Evolutionary conservation across 768 basidiomycete genomes (phyloP).

Genomic region (Calvatia gigantea): DNA sequence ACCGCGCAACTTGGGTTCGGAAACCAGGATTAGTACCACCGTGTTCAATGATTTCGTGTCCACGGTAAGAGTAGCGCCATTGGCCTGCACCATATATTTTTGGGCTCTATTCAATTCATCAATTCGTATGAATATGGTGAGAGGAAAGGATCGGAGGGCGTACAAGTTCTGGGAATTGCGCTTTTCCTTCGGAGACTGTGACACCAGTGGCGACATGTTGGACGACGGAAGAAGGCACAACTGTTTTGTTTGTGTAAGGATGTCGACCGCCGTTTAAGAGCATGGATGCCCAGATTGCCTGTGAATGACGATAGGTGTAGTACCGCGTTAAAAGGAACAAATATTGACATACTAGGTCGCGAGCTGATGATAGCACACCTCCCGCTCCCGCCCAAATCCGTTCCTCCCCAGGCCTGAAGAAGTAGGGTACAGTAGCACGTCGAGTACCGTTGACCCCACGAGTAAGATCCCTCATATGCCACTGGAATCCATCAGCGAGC

Average conservation of each 20-base stretch:
- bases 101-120: constrained; percentile 22
- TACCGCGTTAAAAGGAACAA: not conserved
- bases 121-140: not conserved
- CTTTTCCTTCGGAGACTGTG: constrained; percentile 29
- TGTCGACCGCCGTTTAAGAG: constrained; percentile 36
- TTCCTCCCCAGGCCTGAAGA: constrained; percentile 36
- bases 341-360: constrained; percentile 33
- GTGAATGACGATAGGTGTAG: not conserved
- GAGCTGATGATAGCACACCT: constrained; percentile 34
- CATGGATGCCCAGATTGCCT: constrained; percentile 36
- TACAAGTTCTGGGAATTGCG: constrained; percentile 33
- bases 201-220: constrained; percentile 33
- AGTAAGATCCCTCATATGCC: constrained; percentile 29
- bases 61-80: constrained; percentile 35
- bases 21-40: constrained; percentile 39
- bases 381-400: constrained; percentile 38
- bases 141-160: constrained; percentile 14
- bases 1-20: constrained; percentile 26
- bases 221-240: constrained; percentile 33
- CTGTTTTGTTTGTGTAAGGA: constrained; percentile 32
- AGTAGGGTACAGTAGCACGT: constrained; percentile 35
- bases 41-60: constrained; percentile 41
- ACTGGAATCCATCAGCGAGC: constrained; percentile 35
- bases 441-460: constrained; percentile 28
- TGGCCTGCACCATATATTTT: constrained; percentile 39